Evolutionary conservation across 139 green algal genomes (phyloP).

Genomic region (Bryopsis sp.): DNA sequence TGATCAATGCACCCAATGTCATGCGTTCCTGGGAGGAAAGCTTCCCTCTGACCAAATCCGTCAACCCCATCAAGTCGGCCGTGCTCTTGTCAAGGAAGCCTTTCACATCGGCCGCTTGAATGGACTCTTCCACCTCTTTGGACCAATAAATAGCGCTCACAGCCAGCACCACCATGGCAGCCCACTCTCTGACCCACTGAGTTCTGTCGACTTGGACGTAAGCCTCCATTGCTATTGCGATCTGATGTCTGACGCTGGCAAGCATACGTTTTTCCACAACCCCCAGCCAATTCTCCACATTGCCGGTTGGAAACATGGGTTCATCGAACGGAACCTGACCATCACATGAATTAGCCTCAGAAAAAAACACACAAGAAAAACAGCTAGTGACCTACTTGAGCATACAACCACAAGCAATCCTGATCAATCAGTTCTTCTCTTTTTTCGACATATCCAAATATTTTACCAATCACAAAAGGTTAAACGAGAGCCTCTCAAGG

Average conservation of each 20-base stretch:
- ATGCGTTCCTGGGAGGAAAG: conserved; percentile 44
- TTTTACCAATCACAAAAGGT: too few species aligned
- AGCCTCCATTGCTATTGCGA: conserved; percentile 23
- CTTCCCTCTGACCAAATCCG: conserved; percentile 53
- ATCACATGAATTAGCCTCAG: too few species aligned
- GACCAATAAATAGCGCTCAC: conserved; percentile 58
- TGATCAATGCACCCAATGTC: conserved; percentile 70
- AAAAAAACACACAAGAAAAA: too few species aligned
- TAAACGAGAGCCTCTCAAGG: too few species aligned
- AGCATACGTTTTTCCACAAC: conserved; percentile 70
- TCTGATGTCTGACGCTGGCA: conserved; percentile 44
- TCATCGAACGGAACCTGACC: too few species aligned
- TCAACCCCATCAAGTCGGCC: conserved; percentile 59
- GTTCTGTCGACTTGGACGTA: conserved; percentile 32
- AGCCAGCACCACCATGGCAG: conserved; percentile 68
- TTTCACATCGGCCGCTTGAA: conserved; percentile 26
- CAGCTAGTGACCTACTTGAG: too few species aligned
- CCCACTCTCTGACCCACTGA: conserved; percentile 68
- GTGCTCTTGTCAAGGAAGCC: conserved; percentile 52
- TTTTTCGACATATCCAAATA: too few species aligned
- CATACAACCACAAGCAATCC: too few species aligned
- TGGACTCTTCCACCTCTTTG: conserved; percentile 48
- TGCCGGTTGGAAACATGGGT: conserved; percentile 46
- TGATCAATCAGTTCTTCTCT: too few species aligned
- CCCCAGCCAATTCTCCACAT: conserved; percentile 69